These are phyloP conservation scores for Starmera pachycereana DNA, from an alignment of 805 yeast genomes.

Conservation along the genomic window DNA sequence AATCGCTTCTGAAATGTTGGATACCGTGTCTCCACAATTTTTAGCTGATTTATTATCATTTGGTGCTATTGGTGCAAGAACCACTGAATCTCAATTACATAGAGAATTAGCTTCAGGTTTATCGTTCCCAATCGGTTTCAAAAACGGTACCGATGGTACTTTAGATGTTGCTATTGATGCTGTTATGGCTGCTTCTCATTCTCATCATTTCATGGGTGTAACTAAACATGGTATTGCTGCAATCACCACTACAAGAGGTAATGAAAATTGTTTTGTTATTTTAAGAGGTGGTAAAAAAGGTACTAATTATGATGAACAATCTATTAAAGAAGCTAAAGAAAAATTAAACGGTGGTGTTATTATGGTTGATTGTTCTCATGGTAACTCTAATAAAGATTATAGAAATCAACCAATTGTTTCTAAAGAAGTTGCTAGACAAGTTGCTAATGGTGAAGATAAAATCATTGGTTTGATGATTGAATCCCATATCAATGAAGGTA, in stretches of 20 bases:
- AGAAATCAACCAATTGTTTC: constrained; percentile 94
- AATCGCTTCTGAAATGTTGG: constrained; percentile 96
- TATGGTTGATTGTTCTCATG: constrained; percentile 98
- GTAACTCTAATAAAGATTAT: constrained; percentile 90
- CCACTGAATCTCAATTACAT: constrained; percentile 96
- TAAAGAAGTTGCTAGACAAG: constrained; percentile 69
- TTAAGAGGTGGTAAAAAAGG: constrained; percentile 94
- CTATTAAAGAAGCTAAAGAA: constrained; percentile 66
- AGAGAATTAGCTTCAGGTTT: constrained; percentile 96
- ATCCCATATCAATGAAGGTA: constrained; percentile 84
- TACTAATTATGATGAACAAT: constrained; percentile 79
- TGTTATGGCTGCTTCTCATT: constrained; percentile 78
- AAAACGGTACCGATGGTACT: constrained; percentile 96
- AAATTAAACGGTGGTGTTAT: constrained; percentile 43
- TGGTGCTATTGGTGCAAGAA: constrained; percentile 99
- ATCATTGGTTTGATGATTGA: constrained; percentile 96
- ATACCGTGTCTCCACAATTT: constrained; percentile 95
- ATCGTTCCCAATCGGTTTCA: constrained; percentile 98
- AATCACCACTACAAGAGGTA: constrained; percentile 92
- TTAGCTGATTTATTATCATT: constrained; percentile 82
- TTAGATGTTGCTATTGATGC: constrained; percentile 92
- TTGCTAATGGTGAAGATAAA: constrained; percentile 66
- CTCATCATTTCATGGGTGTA: constrained; percentile 95
- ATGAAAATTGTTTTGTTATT: constrained; percentile 86
- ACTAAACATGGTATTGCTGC: constrained; percentile 97